Conservation (phyloP, 2,329 filamentous ascomycete genomes). For the Alternaria alternata region DNA sequence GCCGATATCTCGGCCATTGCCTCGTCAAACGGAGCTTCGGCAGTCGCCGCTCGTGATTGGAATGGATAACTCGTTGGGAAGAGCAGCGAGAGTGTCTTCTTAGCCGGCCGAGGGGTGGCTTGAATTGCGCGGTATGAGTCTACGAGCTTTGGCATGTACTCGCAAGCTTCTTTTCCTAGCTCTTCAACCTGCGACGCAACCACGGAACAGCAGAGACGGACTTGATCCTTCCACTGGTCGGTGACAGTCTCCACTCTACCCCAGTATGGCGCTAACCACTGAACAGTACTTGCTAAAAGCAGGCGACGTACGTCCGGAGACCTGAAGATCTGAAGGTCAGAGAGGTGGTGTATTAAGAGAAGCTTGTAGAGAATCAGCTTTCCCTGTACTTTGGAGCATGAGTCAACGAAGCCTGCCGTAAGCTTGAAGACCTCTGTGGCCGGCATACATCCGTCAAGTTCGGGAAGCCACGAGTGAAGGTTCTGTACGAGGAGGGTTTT, state of each 20-base stretch:
- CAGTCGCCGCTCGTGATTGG: slow-evolving; percentile 72
- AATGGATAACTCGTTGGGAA: slow-evolving; percentile 94
- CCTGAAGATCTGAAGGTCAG: slow-evolving; percentile 80
- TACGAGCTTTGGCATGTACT: slow-evolving; percentile 89
- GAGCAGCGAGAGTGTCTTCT: slow-evolving; percentile 76
- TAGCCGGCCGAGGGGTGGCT: slow-evolving; percentile 66
- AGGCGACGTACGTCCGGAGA: slow-evolving; percentile 77
- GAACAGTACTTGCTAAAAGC: slow-evolving; percentile 80
- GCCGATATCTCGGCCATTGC: slow-evolving; percentile 87
- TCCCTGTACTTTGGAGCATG: slow-evolving; percentile 85
- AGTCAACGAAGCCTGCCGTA: slow-evolving; percentile 92
- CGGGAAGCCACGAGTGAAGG: slow-evolving; percentile 96
- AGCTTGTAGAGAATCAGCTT: slow-evolving; percentile 93
- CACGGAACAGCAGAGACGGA: slow-evolving; percentile 91
- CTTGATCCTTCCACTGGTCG: slow-evolving; percentile 90
- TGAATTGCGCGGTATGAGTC: slow-evolving; percentile 86
- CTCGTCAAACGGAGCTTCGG: slow-evolving; percentile 77
- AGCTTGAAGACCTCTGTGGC: slow-evolving; percentile 89
- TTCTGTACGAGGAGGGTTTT: slow-evolving; percentile 96
- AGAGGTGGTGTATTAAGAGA: slow-evolving; percentile 90
- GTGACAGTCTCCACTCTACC: slow-evolving; percentile 76
- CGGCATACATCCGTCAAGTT: slow-evolving; percentile 77
- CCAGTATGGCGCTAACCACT: slow-evolving; percentile 96
- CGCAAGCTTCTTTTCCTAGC: slow-evolving; percentile 80
- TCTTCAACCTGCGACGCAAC: slow-evolving; percentile 84